phyloP scores from a whole-genome alignment of 352 stramenopile species.

The Aphanomyces astaci region DNA sequence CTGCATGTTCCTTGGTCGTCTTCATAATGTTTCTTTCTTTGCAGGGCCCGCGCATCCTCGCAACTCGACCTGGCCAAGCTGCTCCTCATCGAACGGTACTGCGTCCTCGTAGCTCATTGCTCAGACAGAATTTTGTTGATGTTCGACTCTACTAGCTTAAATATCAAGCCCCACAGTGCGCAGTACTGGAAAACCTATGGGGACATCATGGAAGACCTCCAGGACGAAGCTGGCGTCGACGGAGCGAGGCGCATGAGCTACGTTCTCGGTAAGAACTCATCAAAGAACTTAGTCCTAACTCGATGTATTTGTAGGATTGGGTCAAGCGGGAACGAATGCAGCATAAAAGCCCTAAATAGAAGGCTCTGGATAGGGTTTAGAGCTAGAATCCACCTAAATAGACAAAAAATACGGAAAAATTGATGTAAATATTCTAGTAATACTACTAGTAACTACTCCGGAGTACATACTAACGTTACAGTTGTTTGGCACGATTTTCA shows the following conservation, averaged over 20 bases:
- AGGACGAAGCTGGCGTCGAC: constrained; percentile 61
- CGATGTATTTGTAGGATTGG: not conserved
- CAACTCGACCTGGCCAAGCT: constrained; percentile 54
- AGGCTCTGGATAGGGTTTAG: no score
- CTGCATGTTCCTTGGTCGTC: no score
- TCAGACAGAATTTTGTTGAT: no score
- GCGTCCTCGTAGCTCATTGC: not conserved
- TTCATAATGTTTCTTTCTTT: not conserved
- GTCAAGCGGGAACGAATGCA: constrained; percentile 12
- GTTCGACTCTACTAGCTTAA: constrained; percentile 39
- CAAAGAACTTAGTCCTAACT: not conserved
- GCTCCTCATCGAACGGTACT: constrained; percentile 72
- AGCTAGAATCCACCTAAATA: no score
- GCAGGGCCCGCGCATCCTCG: not conserved
- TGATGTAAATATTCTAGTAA: not conserved
- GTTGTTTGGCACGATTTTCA: not conserved
- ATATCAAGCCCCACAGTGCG: constrained; percentile 60
- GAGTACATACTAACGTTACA: not conserved
- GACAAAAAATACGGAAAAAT: not conserved
- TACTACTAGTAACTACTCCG: not conserved
- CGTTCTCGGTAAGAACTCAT: constrained; percentile 41
- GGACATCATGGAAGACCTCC: constrained; percentile 53
- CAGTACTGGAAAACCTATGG: constrained; percentile 77
- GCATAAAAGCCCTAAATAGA: no score
- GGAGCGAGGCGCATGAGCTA: constrained; percentile 86